Conservation (phyloP, 179 eudicot species). For the Heliamphora pulchella region DNA sequence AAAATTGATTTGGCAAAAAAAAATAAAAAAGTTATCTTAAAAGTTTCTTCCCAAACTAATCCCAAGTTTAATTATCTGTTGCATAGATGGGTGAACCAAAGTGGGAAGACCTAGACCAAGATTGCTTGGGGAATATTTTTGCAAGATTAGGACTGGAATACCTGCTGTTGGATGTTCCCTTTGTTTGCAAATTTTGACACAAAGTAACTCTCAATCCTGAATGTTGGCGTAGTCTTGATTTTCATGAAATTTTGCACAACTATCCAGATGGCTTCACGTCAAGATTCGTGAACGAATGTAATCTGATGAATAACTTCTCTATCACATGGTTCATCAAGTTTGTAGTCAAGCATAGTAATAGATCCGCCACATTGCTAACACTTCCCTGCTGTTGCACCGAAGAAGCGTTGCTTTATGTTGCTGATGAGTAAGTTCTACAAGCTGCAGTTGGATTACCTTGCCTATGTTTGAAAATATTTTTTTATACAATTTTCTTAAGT, state of each 20-base stretch:
- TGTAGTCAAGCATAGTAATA: not conserved
- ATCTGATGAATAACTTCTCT: not conserved
- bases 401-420: not conserved
- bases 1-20: no score
- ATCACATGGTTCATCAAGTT: not conserved
- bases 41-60: no score
- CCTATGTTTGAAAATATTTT: no score
- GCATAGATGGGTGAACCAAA: no score
- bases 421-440: constrained; percentile 9
- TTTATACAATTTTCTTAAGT: no score
- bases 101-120: not conserved
- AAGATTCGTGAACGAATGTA: not conserved
- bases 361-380: not conserved
- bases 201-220: not conserved
- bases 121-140: constrained; percentile 15
- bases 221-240: constrained; percentile 9
- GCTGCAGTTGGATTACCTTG: no score
- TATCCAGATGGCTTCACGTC: not conserved
- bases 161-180: constrained; percentile 5
- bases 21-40: no score
- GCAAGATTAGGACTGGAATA: not conserved
- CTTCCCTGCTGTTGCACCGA: not conserved
- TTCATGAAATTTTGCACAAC: not conserved
- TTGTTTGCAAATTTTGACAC: constrained; percentile 14
- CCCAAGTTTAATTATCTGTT: no score